Conservation (phyloP, 768 basidiomycete genomes). For the Leccinellum rugosiceps region DNA sequence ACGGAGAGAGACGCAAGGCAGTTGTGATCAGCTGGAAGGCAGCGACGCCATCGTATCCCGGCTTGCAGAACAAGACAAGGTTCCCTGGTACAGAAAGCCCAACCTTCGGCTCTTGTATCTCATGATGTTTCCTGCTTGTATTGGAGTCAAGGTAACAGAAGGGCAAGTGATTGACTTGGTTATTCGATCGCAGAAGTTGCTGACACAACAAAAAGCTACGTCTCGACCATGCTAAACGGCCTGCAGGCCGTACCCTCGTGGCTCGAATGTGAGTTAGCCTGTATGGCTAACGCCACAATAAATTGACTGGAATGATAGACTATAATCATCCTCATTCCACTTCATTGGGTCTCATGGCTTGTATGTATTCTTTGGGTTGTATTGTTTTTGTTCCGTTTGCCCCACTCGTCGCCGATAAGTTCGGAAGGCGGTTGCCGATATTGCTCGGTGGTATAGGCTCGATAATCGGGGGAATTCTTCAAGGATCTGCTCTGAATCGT, state of each 20-base stretch:
- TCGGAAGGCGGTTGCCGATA: background rate
- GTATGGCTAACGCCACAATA: background rate
- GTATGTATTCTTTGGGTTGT: background rate
- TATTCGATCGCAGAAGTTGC: background rate
- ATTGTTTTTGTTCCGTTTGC: background rate
- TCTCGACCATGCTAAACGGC: background rate
- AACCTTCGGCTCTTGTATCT: conserved; percentile 56
- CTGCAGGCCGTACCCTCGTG: background rate
- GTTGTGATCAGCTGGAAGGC: background rate
- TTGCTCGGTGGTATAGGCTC: background rate
- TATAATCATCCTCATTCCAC: background rate
- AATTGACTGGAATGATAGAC: background rate
- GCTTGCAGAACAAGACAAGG: conserved; percentile 40
- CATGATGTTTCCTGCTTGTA: conserved; percentile 44
- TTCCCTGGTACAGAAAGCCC: conserved; percentile 61
- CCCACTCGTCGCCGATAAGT: background rate
- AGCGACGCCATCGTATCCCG: conserved; percentile 14
- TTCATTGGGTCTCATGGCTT: background rate
- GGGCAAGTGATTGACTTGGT: conserved; percentile 8
- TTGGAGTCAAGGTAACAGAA: conserved; percentile 19
- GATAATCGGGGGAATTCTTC: background rate
- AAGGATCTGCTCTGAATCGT: background rate
- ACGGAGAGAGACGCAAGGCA: background rate
- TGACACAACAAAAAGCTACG: background rate
- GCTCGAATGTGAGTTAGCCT: background rate